A percentile compares a stretch with the other conserved stretches of the same genome.
Evolutionary conservation across 2,329 filamentous ascomycete species (phyloP).

Genomic region (Fusarium sp.): DNA sequence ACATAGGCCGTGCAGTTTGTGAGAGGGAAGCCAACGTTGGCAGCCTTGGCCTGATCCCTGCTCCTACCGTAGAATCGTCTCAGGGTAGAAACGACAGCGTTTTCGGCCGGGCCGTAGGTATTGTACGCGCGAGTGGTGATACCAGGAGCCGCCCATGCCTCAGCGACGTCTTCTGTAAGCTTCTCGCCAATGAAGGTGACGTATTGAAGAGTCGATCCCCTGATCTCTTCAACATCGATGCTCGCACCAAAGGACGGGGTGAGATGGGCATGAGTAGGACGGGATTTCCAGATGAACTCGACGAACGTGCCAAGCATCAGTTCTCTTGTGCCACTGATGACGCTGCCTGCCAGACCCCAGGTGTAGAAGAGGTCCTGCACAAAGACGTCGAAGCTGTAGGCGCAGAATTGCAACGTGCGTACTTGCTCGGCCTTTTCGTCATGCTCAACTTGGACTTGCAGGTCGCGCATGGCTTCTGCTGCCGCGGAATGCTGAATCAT

Average conservation of each 20-base stretch:
- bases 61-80: slow-evolving; percentile 20
- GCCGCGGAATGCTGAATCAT: slow-evolving; percentile 30
- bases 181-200: slow-evolving; percentile 28
- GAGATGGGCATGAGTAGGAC: slow-evolving; percentile 20
- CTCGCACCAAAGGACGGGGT: slow-evolving; percentile 27
- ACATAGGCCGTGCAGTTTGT: slow-evolving; percentile 22
- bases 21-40: slow-evolving; percentile 22
- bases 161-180: slow-evolving; percentile 22
- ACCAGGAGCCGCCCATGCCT: slow-evolving; percentile 18
- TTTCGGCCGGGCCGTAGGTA: slow-evolving; percentile 20
- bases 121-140: slow-evolving; percentile 26
- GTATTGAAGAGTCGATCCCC: slow-evolving; percentile 17
- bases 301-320: slow-evolving; percentile 20
- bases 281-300: slow-evolving; percentile 28
- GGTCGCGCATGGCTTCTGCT: slow-evolving; percentile 16
- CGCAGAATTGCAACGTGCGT: slow-evolving; percentile 13
- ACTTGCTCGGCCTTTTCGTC: slow-evolving; percentile 14
- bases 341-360: slow-evolving; percentile 10
- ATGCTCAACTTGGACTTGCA: slow-evolving; percentile 25
- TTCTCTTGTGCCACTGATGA: slow-evolving; percentile 22
- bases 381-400: slow-evolving; percentile 32
- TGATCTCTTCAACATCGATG: slow-evolving; percentile 20
- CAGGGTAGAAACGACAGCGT: slow-evolving; percentile 27
- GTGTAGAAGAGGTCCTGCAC: slow-evolving; percentile 28
- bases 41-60: slow-evolving; percentile 19